Evolutionary conservation across 2,329 filamentous ascomycete genomes (phyloP).

Genomic region (Colletotrichum aenigma): DNA sequence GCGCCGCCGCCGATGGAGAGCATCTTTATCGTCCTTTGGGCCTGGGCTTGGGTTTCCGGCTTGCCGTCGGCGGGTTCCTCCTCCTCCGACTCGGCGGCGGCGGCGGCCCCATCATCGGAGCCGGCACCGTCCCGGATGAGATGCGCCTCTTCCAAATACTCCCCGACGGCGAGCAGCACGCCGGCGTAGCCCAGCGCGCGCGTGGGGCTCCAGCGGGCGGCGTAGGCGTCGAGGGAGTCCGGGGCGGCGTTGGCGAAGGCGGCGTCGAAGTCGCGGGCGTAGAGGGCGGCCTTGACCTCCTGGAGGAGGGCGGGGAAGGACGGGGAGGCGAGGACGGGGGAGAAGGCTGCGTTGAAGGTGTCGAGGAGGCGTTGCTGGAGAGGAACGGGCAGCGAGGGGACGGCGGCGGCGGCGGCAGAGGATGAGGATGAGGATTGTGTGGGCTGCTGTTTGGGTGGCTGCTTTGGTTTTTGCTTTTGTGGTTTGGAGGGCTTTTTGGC

Average conservation of each 20-base stretch:
- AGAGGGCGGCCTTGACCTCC: conserved; percentile 84
- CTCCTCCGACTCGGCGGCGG: neutral
- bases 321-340: conserved; percentile 48
- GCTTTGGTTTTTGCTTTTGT: neutral
- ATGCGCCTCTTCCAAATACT: conserved; percentile 30
- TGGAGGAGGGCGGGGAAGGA: conserved; percentile 68
- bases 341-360: conserved; percentile 72
- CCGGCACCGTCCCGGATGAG: neutral
- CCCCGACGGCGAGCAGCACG: conserved; percentile 47
- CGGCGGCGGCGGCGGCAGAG: neutral
- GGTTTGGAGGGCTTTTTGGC: neutral
- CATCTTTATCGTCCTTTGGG: conserved; percentile 35
- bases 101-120: neutral
- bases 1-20: conserved; percentile 62
- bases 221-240: conserved; percentile 79
- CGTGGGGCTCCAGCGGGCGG: conserved; percentile 87
- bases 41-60: neutral
- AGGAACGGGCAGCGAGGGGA: neutral
- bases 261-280: conserved; percentile 78
- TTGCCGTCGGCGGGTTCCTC: neutral
- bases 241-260: conserved; percentile 68
- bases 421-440: neutral
- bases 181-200: conserved; percentile 80
- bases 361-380: conserved; percentile 73
- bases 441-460: neutral